Base-by-base conservation (phyloP, 2,329 filamentous ascomycete genomes). In the Fusarium clavum region DNA sequence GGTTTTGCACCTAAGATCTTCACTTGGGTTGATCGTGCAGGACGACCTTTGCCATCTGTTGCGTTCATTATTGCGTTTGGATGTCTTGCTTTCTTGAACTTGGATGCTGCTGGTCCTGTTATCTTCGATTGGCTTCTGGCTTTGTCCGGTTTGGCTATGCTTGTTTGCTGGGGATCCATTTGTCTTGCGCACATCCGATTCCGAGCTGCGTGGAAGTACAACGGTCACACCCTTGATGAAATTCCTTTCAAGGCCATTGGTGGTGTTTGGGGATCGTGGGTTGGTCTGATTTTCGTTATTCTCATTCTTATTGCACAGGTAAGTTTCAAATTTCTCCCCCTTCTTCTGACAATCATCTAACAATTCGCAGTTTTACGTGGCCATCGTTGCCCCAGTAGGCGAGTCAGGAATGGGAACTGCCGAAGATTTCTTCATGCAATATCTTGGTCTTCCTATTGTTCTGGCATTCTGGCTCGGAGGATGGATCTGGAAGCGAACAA, bases 91-190 rank as follows among this genome's bases (percentile, higher is more conserved):
- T 87, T 83, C 63, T 74, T 87, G 47, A 83, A 81, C 65, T 75
- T 83, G 2, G 79, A 78, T 5, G 77, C 83, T 1, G 78, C 80
- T 3, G 88, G 87, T 34, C 78, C 79, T 8, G 78, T 80, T 2
- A 85, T 91, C 5, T 90, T 92, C 58, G 83, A 87, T 70, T 91
- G 90, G 90, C 84, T 92, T 18, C 83, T 88, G 29, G 87, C 89
- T 9, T 80, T 91, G 11, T 90, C 88, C 2, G 89, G 87, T 64
- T 82, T 91, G 10, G 85, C 86, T 13, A 84, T 87, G 45, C 83
- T 91, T 55, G 91, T 91, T 76, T 87, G 88, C 24, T 92, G 89
- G 89, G 88, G 84, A 27, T 88, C 86, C 46, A 90, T 92, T 69
- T 90, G 88, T 75, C 77, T 89, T 20, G 60, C 69, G 0, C 89